Evolutionary conservation across 1,284 basidiomycete species (phyloP).

Genomic region (Ceratobasidium papillatum): DNA sequence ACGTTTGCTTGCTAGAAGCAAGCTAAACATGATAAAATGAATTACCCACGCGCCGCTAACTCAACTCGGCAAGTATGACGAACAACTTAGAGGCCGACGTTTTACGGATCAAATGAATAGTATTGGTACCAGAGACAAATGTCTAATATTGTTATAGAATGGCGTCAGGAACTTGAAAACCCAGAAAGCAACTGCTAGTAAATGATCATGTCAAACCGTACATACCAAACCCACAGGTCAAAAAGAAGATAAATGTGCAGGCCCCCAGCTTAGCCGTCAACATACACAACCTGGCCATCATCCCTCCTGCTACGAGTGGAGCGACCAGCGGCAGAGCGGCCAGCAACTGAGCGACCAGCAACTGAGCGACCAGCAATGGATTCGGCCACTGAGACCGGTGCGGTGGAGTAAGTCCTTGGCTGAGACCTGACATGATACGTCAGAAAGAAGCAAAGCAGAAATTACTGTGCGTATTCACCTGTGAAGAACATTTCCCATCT

Average conservation of each 20-base stretch:
- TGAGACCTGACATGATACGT: slow-evolving; percentile 15
- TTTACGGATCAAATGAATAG: background rate
- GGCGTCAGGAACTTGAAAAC: slow-evolving; percentile 12
- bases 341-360: too few relatives aligned
- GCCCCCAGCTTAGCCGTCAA: background rate
- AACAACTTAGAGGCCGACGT: background rate
- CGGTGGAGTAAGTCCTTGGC: slow-evolving; percentile 30
- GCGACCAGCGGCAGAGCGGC: too few relatives aligned
- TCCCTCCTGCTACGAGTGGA: slow-evolving; percentile 35
- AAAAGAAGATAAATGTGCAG: background rate
- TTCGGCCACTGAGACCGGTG: slow-evolving; percentile 23
- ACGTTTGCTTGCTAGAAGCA: background rate
- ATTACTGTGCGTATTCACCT: background rate
- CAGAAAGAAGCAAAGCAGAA: background rate
- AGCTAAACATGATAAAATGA: too few relatives aligned
- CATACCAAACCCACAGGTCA: slow-evolving; percentile 23
- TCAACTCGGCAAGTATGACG: slow-evolving; percentile 1
- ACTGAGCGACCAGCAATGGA: slow-evolving; percentile 33
- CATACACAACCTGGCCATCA: slow-evolving; percentile 10
- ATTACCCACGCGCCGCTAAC: slow-evolving; percentile 2
- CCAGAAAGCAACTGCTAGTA: slow-evolving; percentile 6
- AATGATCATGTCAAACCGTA: slow-evolving; percentile 15
- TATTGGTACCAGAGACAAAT: slow-evolving; percentile 8
- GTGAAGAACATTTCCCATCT: slow-evolving; percentile 38
- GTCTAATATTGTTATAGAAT: slow-evolving; percentile 19